A percentile compares a stretch with the other conserved stretches of the same genome.
Conservation (phyloP, 2,329 filamentous ascomycete genomes). For the Fusarium albidum region DNA sequence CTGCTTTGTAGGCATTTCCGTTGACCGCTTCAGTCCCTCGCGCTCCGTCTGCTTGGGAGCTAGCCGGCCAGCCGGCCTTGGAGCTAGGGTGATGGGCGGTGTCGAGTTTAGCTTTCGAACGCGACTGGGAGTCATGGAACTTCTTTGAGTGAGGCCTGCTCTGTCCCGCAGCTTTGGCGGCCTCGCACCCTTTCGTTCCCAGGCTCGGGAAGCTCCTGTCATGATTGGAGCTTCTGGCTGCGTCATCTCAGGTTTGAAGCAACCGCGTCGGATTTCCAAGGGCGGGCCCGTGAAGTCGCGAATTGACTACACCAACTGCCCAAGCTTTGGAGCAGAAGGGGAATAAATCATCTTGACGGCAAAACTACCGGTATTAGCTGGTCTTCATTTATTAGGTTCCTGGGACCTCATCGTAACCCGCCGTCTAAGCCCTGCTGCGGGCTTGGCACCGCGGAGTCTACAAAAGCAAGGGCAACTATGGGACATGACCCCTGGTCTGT, state of each 20-base stretch:
- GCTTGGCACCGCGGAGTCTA: conserved; percentile 30
- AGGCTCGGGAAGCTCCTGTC: conserved; percentile 6
- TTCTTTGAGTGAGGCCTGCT: conserved; percentile 34
- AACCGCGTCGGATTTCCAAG: too few relatives aligned
- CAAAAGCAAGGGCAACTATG: conserved; percentile 29
- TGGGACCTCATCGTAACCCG: conserved; percentile 20
- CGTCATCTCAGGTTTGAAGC: neutral
- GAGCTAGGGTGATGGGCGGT: conserved; percentile 39
- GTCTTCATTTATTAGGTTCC: conserved; percentile 36
- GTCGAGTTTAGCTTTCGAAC: conserved; percentile 34
- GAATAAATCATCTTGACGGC: conserved; percentile 29
- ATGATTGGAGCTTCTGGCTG: neutral
- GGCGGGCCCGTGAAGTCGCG: neutral
- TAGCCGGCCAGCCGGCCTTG: conserved; percentile 35
- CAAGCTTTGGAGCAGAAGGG: conserved; percentile 5
- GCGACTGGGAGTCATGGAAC: conserved; percentile 31
- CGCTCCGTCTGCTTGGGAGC: conserved; percentile 36
- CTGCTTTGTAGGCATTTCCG: conserved; percentile 34
- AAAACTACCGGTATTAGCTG: conserved; percentile 40
- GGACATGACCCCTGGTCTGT: conserved; percentile 25
- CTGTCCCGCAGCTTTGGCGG: conserved; percentile 23
- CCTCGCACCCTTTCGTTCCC: conserved; percentile 28
- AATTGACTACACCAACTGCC: conserved; percentile 30
- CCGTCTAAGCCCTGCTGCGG: conserved; percentile 38
- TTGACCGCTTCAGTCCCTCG: conserved; percentile 39